These are phyloP conservation scores for Flagelloscypha sp. DNA, from an alignment of 768 basidiomycete species.

Conservation along the genomic window DNA sequence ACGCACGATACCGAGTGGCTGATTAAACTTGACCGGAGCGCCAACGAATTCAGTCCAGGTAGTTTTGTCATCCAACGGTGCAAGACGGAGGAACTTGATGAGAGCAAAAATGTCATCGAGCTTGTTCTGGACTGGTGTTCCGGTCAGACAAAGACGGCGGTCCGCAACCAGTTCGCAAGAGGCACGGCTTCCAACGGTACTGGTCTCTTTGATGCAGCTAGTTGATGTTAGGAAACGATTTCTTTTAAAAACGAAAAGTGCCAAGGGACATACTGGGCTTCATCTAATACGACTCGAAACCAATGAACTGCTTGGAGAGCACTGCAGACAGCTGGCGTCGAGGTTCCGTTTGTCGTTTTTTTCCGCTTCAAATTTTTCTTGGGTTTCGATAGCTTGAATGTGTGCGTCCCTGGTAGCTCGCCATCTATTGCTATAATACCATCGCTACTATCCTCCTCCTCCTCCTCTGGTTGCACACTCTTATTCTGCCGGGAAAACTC, in stretches of 20 bases:
- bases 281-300: conserved; percentile 91
- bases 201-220: conserved; percentile 94
- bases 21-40: conserved; percentile 86
- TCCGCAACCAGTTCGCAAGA: conserved; percentile 93
- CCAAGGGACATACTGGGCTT: conserved; percentile 85
- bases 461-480: conserved; percentile 55
- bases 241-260: conserved; percentile 1
- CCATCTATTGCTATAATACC: conserved; percentile 54
- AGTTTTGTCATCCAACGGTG: conserved; percentile 89
- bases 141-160: conserved; percentile 89
- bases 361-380: conserved; percentile 69
- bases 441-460: conserved; percentile 59
- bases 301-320: conserved; percentile 91
- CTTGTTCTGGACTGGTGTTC: conserved; percentile 98
- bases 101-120: conserved; percentile 96
- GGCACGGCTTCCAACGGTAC: conserved; percentile 89
- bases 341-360: conserved; percentile 35
- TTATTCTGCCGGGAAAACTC: conserved; percentile 88
- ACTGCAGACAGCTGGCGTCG: conserved; percentile 46
- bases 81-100: conserved; percentile 89
- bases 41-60: conserved; percentile 92
- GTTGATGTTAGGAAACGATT: neutral
- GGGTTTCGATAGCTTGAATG: conserved; percentile 50
- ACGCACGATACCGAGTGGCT: conserved; percentile 82
- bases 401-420: conserved; percentile 59